Evolutionary conservation across 352 stramenopile genomes (phyloP).

Genomic region (Vaucheria bursata): DNA sequence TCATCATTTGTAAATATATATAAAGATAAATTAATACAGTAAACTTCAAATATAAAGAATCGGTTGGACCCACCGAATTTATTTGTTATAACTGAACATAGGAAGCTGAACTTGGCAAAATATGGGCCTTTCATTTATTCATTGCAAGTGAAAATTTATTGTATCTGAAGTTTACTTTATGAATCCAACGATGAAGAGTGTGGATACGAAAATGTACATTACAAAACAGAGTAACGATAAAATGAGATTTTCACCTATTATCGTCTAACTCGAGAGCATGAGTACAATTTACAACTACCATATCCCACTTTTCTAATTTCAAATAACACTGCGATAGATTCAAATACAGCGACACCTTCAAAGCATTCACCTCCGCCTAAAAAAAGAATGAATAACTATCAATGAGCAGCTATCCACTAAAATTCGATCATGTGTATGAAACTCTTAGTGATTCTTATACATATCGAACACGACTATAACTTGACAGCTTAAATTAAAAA

Average conservation of each 20-base stretch:
- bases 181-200: too few species aligned
- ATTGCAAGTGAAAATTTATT: not conserved
- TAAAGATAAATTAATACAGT: not conserved
- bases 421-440: too few species aligned
- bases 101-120: not conserved
- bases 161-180: not conserved
- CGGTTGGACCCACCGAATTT: too few species aligned
- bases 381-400: constrained; percentile 33
- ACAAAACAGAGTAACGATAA: too few species aligned
- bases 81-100: too few species aligned
- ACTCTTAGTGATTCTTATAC: too few species aligned
- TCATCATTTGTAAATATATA: not conserved
- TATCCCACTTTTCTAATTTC: constrained; percentile 76
- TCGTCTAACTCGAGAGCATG: constrained; percentile 36
- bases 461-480: too few species aligned
- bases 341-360: constrained; percentile 78
- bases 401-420: too few species aligned
- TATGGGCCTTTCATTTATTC: not conserved
- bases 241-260: too few species aligned
- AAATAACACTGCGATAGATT: constrained; percentile 76
- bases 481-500: too few species aligned
- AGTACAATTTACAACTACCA: constrained; percentile 52
- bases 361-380: constrained; percentile 67
- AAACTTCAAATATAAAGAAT: too few species aligned
- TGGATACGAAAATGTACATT: too few species aligned